phyloP scores from a whole-genome alignment of 306 rosid genomes.

The Fragaria nilgerrensis region DNA sequence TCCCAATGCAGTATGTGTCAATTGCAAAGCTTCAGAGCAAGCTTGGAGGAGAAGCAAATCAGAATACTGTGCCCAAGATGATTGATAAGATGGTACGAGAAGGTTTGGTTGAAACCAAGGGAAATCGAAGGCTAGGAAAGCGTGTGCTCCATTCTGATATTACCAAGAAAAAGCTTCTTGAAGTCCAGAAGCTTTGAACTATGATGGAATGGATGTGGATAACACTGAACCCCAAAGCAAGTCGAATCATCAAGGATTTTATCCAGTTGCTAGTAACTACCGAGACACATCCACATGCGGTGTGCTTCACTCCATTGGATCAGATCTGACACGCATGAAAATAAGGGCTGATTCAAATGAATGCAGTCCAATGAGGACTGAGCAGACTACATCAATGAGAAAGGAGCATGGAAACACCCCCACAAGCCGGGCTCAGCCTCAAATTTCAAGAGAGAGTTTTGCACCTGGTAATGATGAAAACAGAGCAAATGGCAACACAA shows the following conservation, averaged over 20 bases:
- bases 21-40: constrained; percentile 67
- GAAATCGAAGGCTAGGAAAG: constrained; percentile 82
- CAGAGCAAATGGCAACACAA: constrained; percentile 40
- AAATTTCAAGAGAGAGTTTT: constrained; percentile 77
- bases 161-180: constrained; percentile 57
- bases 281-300: constrained; percentile 78
- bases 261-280: constrained; percentile 30
- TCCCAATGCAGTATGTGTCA: constrained; percentile 59
- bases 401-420: constrained; percentile 68
- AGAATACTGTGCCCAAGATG: constrained; percentile 58
- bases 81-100: constrained; percentile 70
- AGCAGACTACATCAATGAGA: constrained; percentile 42
- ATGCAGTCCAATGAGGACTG: constrained; percentile 47
- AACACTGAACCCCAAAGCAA: constrained; percentile 44
- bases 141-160: constrained; percentile 77
- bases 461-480: constrained; percentile 52
- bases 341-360: constrained; percentile 48
- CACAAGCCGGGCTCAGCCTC: constrained; percentile 66
- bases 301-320: constrained; percentile 79
- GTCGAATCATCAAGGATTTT: constrained; percentile 31
- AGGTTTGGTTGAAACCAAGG: constrained; percentile 76
- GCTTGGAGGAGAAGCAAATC: constrained; percentile 73
- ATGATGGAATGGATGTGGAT: constrained; percentile 64
- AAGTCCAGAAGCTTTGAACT: constrained; percentile 62
- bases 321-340: constrained; percentile 86